Evolutionary conservation across 345 rosid genomes (phyloP).

Genomic region (Eucalyptus lansdowneana): DNA sequence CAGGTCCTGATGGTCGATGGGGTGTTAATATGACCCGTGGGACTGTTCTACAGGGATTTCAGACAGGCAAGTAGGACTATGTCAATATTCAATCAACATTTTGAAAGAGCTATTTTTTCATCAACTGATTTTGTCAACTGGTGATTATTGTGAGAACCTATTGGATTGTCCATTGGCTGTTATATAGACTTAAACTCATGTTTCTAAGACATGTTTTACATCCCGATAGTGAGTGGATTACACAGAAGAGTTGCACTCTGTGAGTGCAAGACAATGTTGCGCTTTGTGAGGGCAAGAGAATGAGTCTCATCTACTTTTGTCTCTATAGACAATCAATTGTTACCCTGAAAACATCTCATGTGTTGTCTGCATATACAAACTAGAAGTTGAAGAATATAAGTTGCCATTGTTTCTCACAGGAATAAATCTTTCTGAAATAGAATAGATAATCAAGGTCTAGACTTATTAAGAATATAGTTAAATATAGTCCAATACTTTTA

Average conservation of each 20-base stretch:
- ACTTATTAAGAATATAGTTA: neutral
- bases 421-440: neutral
- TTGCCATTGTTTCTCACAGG: neutral
- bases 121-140: neutral
- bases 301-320: neutral
- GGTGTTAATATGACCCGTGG: slow-evolving; percentile 81
- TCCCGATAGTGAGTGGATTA: neutral
- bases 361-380: neutral
- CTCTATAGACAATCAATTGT: neutral
- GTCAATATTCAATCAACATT: neutral
- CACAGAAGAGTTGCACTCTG: neutral
- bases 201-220: neutral
- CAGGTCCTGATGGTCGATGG: slow-evolving; percentile 61
- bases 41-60: slow-evolving; percentile 69
- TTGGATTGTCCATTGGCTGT: neutral
- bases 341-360: neutral
- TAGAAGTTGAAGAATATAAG: neutral
- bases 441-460: neutral
- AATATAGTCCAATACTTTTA: neutral
- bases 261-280: neutral
- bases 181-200: neutral
- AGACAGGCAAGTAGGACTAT: slow-evolving; percentile 41
- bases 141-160: neutral
- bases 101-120: neutral
- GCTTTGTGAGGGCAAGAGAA: neutral